Evolutionary conservation across 768 basidiomycete species (phyloP), one percentile per base, ranked within the genome.

Genomic region (Guyanaporus albipodus): DNA sequence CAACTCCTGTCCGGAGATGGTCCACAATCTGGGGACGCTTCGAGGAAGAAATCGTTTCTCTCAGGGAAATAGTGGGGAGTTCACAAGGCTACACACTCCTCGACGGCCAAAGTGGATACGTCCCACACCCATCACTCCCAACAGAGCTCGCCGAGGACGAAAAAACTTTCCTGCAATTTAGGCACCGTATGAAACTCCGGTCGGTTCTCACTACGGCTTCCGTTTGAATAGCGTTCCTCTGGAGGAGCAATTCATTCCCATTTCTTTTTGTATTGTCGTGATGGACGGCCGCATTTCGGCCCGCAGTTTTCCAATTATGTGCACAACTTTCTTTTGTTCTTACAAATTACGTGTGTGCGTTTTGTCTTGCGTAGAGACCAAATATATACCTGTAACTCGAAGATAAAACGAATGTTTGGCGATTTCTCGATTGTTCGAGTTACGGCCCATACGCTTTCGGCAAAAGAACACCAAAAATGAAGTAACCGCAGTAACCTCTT

Each of bases 11-110:
- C 10, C 59, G 66, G 32, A 55, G 34, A 22, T 66, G 64, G 64
- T 53, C 59, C 17, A 51, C 50, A 14, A 63, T 66, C 11, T 66
- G 64, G 64, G 43, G 55, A 4, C 53, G 52, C 9, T 33, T 65
- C 8, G 43, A 48, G 8, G 44, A 42, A 4, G 66, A 67, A 29
- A 55, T 66, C 2, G 29, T 21, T 10, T 55, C 35, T 11, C 58
- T 66, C 31, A 40, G 48, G 14, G 55, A 66, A 39, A 11, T 66
- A n/a, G 56, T 59, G 6, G 58, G 57, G 8, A 44, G n/a, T n/a
- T 12, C 39, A 22, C 56, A 56, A 11, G 55, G 63, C 17, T 66
- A 66, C 36, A 49, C 61, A 2, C 23, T 63, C 1, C 50, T 66
- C 3, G 58, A 67, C 14, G 36, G 35, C 8, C 14, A 39, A 3